These are phyloP conservation scores for Pleurotus ostreatus DNA, from an alignment of 768 basidiomycete genomes.

Conservation along the genomic window DNA sequence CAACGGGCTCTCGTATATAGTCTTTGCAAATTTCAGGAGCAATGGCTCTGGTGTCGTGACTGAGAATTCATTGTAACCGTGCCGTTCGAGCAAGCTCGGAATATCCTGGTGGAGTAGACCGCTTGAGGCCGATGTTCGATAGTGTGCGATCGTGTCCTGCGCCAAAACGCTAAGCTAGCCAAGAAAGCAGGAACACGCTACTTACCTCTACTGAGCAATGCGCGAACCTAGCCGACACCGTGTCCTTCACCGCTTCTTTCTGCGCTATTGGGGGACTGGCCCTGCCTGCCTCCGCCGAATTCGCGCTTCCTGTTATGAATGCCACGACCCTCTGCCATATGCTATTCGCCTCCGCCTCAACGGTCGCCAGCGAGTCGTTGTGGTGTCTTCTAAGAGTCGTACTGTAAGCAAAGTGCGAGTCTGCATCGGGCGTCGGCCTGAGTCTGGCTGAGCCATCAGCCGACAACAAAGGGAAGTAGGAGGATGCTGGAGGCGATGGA, in stretches of 20 bases:
- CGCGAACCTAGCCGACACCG: conserved; percentile 66
- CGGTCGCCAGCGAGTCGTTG: conserved; percentile 40
- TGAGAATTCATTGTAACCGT: conserved; percentile 94
- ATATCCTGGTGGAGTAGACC: conserved; percentile 68
- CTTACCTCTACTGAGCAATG: conserved; percentile 62
- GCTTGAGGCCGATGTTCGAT: conserved; percentile 54
- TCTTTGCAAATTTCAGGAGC: conserved; percentile 87
- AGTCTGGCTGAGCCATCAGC: conserved; percentile 44
- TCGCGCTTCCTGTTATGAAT: conserved; percentile 33
- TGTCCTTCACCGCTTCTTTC: conserved; percentile 38
- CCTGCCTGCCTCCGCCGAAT: conserved; percentile 21
- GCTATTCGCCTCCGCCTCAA: conserved; percentile 43
- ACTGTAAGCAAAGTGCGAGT: conserved; percentile 77
- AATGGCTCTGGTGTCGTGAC: conserved; percentile 79
- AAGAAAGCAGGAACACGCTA: conserved; percentile 5
- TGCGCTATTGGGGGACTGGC: conserved; percentile 25
- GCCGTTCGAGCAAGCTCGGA: conserved; percentile 53
- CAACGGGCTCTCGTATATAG: conserved; percentile 92
- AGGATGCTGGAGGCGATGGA: conserved; percentile 74
- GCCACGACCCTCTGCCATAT: conserved; percentile 47
- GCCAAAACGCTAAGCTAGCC: not conserved
- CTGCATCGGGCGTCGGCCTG: conserved; percentile 59
- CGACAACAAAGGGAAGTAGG: conserved; percentile 67
- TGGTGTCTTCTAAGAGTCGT: conserved; percentile 73
- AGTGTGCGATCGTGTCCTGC: conserved; percentile 73